Conservation (phyloP, 805 yeast genomes). For the Ascoidea rubescens region DNA sequence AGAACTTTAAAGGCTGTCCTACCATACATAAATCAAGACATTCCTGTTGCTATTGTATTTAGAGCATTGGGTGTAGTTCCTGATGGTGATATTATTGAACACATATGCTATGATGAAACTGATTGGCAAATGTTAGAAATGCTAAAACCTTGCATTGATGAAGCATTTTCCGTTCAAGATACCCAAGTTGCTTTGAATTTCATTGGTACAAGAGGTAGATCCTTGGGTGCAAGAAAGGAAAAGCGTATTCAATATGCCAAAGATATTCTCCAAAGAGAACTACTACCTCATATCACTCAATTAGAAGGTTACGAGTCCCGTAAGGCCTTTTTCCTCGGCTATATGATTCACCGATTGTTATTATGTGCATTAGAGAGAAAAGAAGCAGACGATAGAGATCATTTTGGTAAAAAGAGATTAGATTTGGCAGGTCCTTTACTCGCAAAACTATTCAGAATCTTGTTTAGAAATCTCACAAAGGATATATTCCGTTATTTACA, state of each 20-base stretch:
- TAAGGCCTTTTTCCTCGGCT: conserved; percentile 94
- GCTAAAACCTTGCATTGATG: conserved; percentile 98
- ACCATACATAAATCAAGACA: conserved; percentile 93
- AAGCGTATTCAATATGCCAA: conserved; percentile 97
- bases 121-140: conserved; percentile 99
- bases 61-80: conserved; percentile 98
- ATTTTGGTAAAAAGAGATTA: conserved; percentile 95
- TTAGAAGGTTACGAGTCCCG: conserved; percentile 94
- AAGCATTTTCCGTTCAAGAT: conserved; percentile 96
- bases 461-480: conserved; percentile 88
- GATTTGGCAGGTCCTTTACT: conserved; percentile 97
- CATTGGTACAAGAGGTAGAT: conserved; percentile 97
- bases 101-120: conserved; percentile 91
- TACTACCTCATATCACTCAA: conserved; percentile 94
- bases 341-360: conserved; percentile 91
- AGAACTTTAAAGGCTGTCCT: conserved; percentile 90
- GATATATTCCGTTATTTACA: conserved; percentile 98
- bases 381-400: conserved; percentile 98
- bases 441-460: conserved; percentile 87
- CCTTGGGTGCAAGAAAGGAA: conserved; percentile 90
- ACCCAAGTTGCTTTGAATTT: conserved; percentile 96
- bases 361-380: conserved; percentile 94
- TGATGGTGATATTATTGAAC: conserved; percentile 97
- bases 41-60: conserved; percentile 93
- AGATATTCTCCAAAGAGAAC: conserved; percentile 91